phyloP scores from a whole-genome alignment of 2,329 filamentous ascomycete species.

The Alternaria infectoria region DNA sequence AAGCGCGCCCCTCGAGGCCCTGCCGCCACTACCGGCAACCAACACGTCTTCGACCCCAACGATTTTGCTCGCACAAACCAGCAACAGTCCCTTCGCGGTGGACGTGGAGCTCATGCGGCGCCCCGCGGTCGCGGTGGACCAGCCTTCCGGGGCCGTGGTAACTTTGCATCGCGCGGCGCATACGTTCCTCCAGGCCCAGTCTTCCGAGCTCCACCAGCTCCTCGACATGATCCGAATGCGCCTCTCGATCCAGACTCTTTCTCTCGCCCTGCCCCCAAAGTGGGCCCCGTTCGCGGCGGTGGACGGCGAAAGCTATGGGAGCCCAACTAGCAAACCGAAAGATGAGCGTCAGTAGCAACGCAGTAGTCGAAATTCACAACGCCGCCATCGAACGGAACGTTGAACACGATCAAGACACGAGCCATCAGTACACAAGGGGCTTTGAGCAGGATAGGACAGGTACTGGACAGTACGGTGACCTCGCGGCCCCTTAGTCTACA shows the following conservation, averaged over 20 bases:
- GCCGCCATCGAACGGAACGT: slow-evolving; percentile 1
- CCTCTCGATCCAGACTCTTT: slow-evolving; percentile 52
- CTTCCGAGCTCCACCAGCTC: slow-evolving; percentile 32
- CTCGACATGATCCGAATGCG: slow-evolving; percentile 43
- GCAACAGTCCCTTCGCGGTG: slow-evolving; percentile 40
- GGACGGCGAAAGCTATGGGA: slow-evolving; percentile 49
- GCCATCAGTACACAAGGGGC: background rate
- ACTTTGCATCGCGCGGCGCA: slow-evolving; percentile 37
- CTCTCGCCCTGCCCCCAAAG: slow-evolving; percentile 41
- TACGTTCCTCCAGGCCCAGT: slow-evolving; percentile 39
- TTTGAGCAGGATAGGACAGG: slow-evolving; percentile 1
- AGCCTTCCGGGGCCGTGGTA: slow-evolving; percentile 36
- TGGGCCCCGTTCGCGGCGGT: slow-evolving; percentile 40
- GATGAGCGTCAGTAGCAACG: slow-evolving; percentile 14
- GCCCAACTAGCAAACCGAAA: slow-evolving; percentile 38
- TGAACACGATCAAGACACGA: slow-evolving; percentile 1
- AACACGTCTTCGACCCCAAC: slow-evolving; percentile 56
- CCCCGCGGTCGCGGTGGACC: slow-evolving; percentile 33
- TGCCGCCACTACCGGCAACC: slow-evolving; percentile 32
- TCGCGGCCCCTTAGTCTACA: background rate
- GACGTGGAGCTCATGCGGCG: slow-evolving; percentile 33
- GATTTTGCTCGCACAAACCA: slow-evolving; percentile 52
- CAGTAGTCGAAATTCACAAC: slow-evolving; percentile 4
- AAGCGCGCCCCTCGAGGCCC: slow-evolving; percentile 47
- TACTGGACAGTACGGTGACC: slow-evolving; percentile 2